Evolutionary conservation across 1,284 basidiomycete species (phyloP).

Genomic region (Papiliotrema flavescens): DNA sequence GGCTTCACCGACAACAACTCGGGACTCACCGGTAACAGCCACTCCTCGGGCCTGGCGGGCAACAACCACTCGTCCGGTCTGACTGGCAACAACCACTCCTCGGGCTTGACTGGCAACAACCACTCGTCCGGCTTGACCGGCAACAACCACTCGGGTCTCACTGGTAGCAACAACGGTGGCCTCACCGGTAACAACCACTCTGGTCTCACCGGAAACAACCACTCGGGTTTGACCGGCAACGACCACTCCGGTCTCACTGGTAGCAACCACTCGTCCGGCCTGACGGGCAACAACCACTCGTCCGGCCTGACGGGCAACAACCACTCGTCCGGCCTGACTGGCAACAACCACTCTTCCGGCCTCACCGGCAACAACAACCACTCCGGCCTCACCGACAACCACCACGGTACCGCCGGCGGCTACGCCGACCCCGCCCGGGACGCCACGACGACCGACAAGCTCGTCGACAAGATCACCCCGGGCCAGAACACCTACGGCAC

Average conservation of each 20-base stretch:
- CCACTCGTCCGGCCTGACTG: not conserved
- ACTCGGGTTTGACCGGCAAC: too few species aligned
- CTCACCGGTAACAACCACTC: too few species aligned
- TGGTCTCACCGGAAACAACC: too few species aligned
- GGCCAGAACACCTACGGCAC: not conserved
- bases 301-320: slow-evolving; percentile 2
- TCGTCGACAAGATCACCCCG: not conserved
- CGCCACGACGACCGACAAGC: too few species aligned
- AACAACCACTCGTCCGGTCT: not conserved
- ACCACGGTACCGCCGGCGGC: slow-evolving; percentile 1
- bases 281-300: not conserved
- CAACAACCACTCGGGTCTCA: not conserved
- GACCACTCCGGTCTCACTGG: not conserved
- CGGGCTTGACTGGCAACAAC: slow-evolving; percentile 2
- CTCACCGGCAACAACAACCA: slow-evolving; percentile 7
- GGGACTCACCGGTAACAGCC: not conserved
- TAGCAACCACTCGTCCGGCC: not conserved
- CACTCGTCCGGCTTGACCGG: not conserved
- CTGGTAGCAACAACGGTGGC: too few species aligned
- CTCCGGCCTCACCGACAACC: not conserved
- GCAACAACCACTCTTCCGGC: not conserved
- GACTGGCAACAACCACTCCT: slow-evolving; percentile 1
- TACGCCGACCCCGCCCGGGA: not conserved
- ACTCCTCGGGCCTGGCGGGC: not conserved
- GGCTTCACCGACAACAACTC: too few species aligned